Percentiles rank a stretch among this genome's conserved stretches.
Conservation (phyloP, 352 stramenopile species). For the Pilasporangium apinafurcum region DNA sequence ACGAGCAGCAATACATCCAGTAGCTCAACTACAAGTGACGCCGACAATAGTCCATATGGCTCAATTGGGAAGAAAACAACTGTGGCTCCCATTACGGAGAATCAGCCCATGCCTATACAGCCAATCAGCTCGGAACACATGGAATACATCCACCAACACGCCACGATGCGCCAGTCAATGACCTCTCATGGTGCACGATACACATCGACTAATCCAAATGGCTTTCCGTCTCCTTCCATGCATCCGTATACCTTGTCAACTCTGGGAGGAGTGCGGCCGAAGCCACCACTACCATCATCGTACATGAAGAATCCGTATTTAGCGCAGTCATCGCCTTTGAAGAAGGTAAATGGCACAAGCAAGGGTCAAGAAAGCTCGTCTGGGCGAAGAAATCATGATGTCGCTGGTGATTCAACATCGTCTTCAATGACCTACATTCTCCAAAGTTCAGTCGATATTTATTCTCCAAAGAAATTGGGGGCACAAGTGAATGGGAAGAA, state of each 20-base stretch:
- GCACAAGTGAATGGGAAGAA: constrained; percentile 1
- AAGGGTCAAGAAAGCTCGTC: constrained; percentile 6
- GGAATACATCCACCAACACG: constrained; percentile 29
- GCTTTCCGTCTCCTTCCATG: constrained; percentile 2
- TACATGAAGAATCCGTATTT: constrained; percentile 46
- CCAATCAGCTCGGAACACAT: constrained; percentile 22
- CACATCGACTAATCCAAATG: background rate
- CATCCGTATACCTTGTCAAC: constrained; percentile 23
- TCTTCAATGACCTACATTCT: constrained; percentile 13
- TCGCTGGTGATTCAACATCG: too few species aligned
- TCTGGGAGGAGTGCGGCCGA: constrained; percentile 13
- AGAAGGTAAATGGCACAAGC: constrained; percentile 14
- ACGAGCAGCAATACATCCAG: background rate
- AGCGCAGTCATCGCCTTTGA: constrained; percentile 1
- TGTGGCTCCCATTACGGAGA: constrained; percentile 26
- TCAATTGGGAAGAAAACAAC: constrained; percentile 11
- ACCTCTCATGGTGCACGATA: constrained; percentile 40
- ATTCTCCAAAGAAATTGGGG: constrained; percentile 35
- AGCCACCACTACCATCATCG: constrained; percentile 33
- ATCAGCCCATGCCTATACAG: constrained; percentile 11
- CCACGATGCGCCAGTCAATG: constrained; percentile 30
- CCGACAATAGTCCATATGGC: constrained; percentile 8
- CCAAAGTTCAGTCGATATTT: constrained; percentile 38
- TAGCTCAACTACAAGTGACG: background rate
- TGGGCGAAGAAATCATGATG: constrained; percentile 2